Percentiles rank a stretch among this genome's conserved stretches.
These are phyloP conservation scores for Lactuca sativa DNA, from an alignment of 129 eudicot genomes.

Conservation along the genomic window DNA sequence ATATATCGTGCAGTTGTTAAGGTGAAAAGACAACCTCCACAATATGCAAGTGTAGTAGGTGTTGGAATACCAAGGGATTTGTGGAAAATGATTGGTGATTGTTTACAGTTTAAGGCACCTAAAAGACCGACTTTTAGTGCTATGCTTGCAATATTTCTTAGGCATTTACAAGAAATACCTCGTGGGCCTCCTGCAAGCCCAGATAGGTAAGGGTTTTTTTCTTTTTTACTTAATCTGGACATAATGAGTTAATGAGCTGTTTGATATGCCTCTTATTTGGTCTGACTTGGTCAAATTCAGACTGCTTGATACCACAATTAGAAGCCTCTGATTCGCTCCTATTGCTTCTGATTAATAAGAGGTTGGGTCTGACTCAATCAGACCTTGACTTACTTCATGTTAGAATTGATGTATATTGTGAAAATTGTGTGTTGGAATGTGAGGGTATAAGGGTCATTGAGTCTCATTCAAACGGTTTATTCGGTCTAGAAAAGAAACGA, in stretches of 20 bases:
- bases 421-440: not conserved
- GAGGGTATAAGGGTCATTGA: not conserved
- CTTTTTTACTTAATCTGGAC: not conserved
- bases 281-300: too few relatives aligned
- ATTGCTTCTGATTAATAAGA: too few relatives aligned
- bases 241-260: not conserved
- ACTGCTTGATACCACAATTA: too few relatives aligned
- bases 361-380: too few relatives aligned
- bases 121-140: slow-evolving; percentile 89
- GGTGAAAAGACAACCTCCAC: slow-evolving; percentile 84
- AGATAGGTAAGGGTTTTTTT: slow-evolving; percentile 55
- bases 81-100: slow-evolving; percentile 99
- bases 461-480: not conserved
- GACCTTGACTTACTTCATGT: not conserved
- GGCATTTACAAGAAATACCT: slow-evolving; percentile 92
- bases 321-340: too few relatives aligned
- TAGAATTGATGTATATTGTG: not conserved
- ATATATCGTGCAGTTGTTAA: slow-evolving; percentile 81
- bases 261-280: too few relatives aligned
- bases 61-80: slow-evolving; percentile 96
- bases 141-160: slow-evolving; percentile 82
- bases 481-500: too few relatives aligned
- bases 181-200: slow-evolving; percentile 96
- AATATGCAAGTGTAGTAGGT: slow-evolving; percentile 96
- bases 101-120: slow-evolving; percentile 84